Evolutionary conservation across 208 protist species (phyloP).

Genomic region (Tritrichomonas musculus): DNA sequence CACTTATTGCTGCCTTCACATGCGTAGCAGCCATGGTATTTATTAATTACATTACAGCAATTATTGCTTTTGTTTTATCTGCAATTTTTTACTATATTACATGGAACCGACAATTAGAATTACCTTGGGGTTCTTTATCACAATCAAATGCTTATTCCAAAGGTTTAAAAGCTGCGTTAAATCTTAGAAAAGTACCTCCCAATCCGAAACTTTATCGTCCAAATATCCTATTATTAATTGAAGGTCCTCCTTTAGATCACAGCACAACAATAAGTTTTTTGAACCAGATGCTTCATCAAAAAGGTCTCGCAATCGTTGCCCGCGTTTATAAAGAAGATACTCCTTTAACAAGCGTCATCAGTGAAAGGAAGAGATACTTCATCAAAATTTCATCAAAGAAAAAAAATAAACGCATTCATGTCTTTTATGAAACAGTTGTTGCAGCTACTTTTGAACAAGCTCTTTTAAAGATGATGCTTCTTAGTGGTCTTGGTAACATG

Average conservation of each 20-base stretch:
- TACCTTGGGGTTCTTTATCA: neutral
- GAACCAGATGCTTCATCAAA: neutral
- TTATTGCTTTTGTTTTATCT: neutral
- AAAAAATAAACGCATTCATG: neutral
- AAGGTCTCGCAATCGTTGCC: neutral
- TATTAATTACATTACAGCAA: neutral
- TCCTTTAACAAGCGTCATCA: neutral
- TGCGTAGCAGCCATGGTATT: neutral
- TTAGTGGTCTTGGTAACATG: neutral
- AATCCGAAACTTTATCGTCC: slow-evolving; percentile 15
- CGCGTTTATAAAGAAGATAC: neutral
- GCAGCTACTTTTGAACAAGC: neutral
- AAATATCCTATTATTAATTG: slow-evolving; percentile 8
- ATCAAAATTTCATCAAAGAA: neutral
- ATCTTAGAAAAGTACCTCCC: neutral
- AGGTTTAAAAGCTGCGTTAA: neutral
- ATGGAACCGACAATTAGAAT: neutral
- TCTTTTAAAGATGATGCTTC: neutral
- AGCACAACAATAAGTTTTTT: neutral
- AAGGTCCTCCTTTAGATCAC: neutral
- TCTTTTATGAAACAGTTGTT: slow-evolving; percentile 16
- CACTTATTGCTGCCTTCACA: neutral
- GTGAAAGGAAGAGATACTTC: slow-evolving; percentile 9
- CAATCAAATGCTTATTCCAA: neutral
- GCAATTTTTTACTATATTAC: neutral